Evolutionary conservation across 2,329 filamentous ascomycete species (phyloP), one percentile per base, ranked within the genome.

Genomic region (Fusarium lyarnte): DNA sequence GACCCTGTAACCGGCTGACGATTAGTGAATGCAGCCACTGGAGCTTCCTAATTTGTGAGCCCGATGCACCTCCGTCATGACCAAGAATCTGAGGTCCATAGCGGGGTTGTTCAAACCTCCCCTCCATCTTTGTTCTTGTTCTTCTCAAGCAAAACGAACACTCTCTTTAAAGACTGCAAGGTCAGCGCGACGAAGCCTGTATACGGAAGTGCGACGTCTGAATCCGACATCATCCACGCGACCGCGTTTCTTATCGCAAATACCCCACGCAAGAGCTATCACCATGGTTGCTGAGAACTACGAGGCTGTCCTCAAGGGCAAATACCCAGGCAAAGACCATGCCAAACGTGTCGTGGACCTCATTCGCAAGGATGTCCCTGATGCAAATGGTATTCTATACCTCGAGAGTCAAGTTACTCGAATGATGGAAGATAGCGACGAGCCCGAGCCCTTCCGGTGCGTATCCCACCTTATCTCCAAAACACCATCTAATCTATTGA

Each of bases 391-490:
- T 52, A 87, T 95, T 23, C 87, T 99, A 63, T 99, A 98, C 80
- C 87, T 98, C 49, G 95, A 98, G 85, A 93, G 91, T 59, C 93
- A 95, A 79, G 90, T 92, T 81, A 94, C 91, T 71, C 91, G 89
- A 79, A 86, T 97, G 81, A 89, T 93, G 51, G 95, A 98, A 83
- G 95, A 99, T 81, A 95, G 94, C 79, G 96, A 98, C 82, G 90
- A 93, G 79, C 87, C 91, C 12, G 89, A 91, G 77, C 94, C 90
- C 29, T 98, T 97, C 81, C 89, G 94, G 90, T 94, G 86, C 58
- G 74, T 53, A 27, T 10, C 8, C 14, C 17, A n/a, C 29, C 39
- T 53, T 47, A 36, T 51, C 41, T 53, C 5, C 33, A 14, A 21
- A 7, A n/a, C 43, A 45, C 13, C 21, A 2, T 23, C 69, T 72